Evolutionary conservation across 164 flowering plant genomes (phyloP).

Genomic region (Pachysandra terminalis): DNA sequence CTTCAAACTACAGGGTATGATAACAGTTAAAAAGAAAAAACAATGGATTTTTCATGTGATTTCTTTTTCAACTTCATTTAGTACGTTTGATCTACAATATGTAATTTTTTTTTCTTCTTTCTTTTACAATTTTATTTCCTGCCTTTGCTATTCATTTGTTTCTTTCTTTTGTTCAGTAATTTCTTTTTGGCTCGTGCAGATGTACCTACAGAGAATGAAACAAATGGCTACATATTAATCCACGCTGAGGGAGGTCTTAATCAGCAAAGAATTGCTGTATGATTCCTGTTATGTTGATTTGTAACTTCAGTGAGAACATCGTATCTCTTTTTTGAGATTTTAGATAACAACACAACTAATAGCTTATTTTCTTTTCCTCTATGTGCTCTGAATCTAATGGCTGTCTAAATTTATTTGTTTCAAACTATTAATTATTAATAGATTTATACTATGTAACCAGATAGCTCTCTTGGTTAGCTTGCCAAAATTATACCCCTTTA

Average conservation of each 20-base stretch:
- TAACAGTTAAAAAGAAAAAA: background rate
- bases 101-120: background rate
- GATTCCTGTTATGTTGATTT: constrained; percentile 13
- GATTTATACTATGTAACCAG: too few relatives aligned
- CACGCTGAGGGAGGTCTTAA: constrained; percentile 99
- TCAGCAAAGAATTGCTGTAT: constrained; percentile 97
- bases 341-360: background rate
- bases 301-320: background rate
- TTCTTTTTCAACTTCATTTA: background rate
- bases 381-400: too few relatives aligned
- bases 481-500: too few relatives aligned
- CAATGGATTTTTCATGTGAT: background rate
- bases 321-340: background rate
- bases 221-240: constrained; percentile 88
- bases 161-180: background rate
- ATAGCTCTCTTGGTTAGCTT: too few relatives aligned
- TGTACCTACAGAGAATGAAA: constrained; percentile 87
- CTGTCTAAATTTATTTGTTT: too few relatives aligned
- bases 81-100: background rate
- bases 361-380: too few relatives aligned
- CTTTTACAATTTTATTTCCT: background rate
- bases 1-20: background rate
- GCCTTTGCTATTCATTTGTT: background rate
- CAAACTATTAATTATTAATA: too few relatives aligned
- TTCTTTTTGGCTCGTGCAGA: constrained; percentile 42